Evolutionary conservation across 2,329 filamentous ascomycete species (phyloP), one percentile per base, ranked within the genome.

Genomic region (Sporothrix mexicana): DNA sequence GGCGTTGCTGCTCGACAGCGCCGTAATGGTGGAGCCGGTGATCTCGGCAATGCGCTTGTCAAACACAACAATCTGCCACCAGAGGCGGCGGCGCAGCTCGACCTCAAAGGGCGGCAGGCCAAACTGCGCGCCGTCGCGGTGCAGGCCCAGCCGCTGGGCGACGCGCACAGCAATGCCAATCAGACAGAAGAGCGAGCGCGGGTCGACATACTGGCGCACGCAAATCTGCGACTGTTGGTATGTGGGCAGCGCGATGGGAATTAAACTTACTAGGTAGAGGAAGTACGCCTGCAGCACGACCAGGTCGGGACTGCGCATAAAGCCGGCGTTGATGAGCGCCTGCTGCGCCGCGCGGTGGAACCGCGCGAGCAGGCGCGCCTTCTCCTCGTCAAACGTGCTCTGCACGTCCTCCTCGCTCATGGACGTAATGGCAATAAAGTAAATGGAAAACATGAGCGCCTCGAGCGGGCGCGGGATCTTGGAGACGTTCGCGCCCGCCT

Each of bases 21-120:
- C 87, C 4, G 87, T 89, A 71, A 89, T 85, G 47, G 85, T 84
- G 20, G 86, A 88, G 67, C 88, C 87, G 3, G 88, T 86, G 79
- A 93, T 87, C 78, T 93, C 91, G 72, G 89, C 86, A 51, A 93
- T 87, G 25, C 92, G 89, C 74, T 87, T 85, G 79, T 94, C 92
- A 75, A 93, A 91, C 36, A 88, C 84, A 15, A 91, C 85, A 17
- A 94, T 83, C 45, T 89, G 88, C 91, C 91, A 94, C 91, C 91
- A 93, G 1, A 94, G 82, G 51, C 92, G 85, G 68, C 91, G 87
- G n/a, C 91, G 87, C 80, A 92, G 87, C 80, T 93, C 91, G 3
- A 88, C 86, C 77, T 93, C 91, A 71, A 90, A 92, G 45, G 83
- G 86, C 3, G 80, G 83, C 2, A 88, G 76, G 74, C 79, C 76